Base-by-base conservation (phyloP, 495 filamentous ascomycete genomes). In the Oleoguttula mirabilis region DNA sequence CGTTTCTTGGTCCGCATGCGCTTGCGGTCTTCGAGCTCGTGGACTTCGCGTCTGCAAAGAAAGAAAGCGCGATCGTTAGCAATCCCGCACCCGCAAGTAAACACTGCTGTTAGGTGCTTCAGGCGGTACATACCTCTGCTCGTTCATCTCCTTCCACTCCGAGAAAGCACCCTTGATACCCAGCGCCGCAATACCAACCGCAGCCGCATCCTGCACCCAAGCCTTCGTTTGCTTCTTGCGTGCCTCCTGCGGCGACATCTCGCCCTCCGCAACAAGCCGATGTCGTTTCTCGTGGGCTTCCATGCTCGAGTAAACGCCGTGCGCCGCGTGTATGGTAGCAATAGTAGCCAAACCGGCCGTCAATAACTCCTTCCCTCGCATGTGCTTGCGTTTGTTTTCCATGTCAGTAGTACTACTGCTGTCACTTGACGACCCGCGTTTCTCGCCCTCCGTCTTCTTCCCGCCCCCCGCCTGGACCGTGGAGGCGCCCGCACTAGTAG, bases 251-350 rank as follows among this genome's bases (percentile, higher is more conserved):
- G 71, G 66, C 7, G 75, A 73, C 57, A 94, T 77, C 48, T 79
- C 69, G 21, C 84, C 84, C 50, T 88, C 77, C 24, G 68, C 67
- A 16, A 93, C 73, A 39, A 77, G 71, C 55, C 80, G 73, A 48
- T 75, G 68, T 46, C 84, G 70, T 46, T 77, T 64, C 38, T 86
- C 72, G 28, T 81, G 75, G 51, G 80, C 79, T 60, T 82, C 79
- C 65, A 88, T 71, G 54, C 73, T 80, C 48, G 72, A 69, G 62
- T 88, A 83, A 41, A 93, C 70, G 42, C 70, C 76, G 58, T 92
- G 80, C 6, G 80, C 84, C 34, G 85, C 84, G 62, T 92, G 86
- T 47, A 93, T 85, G 27, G 87, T 90, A 41, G 87, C 87, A 45
- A 92, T 80, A 39, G 79, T 79, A 23, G 87, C 87, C 50, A 94